phyloP scores from a whole-genome alignment of 106 monocot species.

The Hemerocallis citrina region DNA sequence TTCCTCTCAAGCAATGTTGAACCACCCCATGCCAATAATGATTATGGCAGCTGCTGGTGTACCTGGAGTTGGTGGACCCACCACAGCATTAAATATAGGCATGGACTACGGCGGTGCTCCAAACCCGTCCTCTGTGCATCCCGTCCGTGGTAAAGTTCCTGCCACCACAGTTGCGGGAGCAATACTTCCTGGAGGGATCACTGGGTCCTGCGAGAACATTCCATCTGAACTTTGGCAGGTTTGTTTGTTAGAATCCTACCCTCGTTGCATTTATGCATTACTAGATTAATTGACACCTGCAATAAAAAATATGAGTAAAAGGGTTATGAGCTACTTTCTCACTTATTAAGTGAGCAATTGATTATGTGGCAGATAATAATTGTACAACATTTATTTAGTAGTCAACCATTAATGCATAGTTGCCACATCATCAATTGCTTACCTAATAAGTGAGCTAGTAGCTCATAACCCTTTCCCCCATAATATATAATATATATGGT shows the following conservation, averaged over 20 bases:
- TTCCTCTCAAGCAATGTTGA: conserved; percentile 19
- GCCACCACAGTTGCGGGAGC: conserved; percentile 27
- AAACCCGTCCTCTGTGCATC: conserved; percentile 18
- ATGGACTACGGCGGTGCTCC: conserved; percentile 74
- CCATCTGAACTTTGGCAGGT: conserved; percentile 75
- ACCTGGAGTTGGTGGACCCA: conserved; percentile 37
- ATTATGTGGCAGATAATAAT: too few species aligned
- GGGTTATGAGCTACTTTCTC: too few species aligned
- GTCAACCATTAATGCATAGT: too few species aligned
- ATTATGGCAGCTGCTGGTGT: conserved; percentile 30
- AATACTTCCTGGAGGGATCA: conserved; percentile 24
- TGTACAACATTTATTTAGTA: too few species aligned
- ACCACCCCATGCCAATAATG: conserved; percentile 28
- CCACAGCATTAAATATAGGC: conserved; percentile 79
- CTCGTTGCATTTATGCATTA: too few species aligned
- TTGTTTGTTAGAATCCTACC: background rate
- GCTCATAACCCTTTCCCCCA: too few species aligned
- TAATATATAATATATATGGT: too few species aligned
- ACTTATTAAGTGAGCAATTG: too few species aligned
- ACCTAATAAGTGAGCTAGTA: too few species aligned
- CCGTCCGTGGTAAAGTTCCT: conserved; percentile 49
- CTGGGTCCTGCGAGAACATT: conserved; percentile 7
- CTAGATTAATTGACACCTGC: too few species aligned
- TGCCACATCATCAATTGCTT: too few species aligned
- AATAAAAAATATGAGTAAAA: too few species aligned